These are phyloP conservation scores for Spathaspora boniae DNA, from an alignment of 805 yeast species.

Conservation along the genomic window DNA sequence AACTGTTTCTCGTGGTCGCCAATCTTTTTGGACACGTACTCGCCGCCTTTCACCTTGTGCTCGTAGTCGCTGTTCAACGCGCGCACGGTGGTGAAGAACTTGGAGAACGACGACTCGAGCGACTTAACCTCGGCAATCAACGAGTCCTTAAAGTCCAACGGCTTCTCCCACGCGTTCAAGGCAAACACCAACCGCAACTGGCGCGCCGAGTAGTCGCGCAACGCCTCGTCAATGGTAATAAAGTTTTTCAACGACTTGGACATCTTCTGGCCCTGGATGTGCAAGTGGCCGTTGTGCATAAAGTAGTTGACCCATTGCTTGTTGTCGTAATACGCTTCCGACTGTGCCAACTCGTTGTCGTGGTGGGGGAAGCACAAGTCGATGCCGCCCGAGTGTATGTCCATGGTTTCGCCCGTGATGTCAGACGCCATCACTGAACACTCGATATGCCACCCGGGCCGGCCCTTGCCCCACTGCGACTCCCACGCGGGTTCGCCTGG, in stretches of 20 bases:
- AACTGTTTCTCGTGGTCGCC: slow-evolving; percentile 54
- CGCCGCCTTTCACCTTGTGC: slow-evolving; percentile 42
- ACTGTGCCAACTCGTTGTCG: slow-evolving; percentile 96
- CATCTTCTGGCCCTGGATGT: slow-evolving; percentile 98
- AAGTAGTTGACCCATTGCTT: slow-evolving; percentile 97
- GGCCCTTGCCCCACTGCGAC: slow-evolving; percentile 95
- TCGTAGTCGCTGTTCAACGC: slow-evolving; percentile 71
- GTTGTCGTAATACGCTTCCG: slow-evolving; percentile 87
- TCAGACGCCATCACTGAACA: slow-evolving; percentile 98
- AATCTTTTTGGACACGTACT: slow-evolving; percentile 61
- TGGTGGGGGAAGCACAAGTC: slow-evolving; percentile 99
- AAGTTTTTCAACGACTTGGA: slow-evolving; percentile 92
- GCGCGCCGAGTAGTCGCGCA: slow-evolving; percentile 64
- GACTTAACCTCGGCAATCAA: slow-evolving; percentile 74
- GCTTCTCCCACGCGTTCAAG: slow-evolving; percentile 87
- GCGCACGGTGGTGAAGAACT: slow-evolving; percentile 83
- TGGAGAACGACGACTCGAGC: slow-evolving; percentile 68
- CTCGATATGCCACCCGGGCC: slow-evolving; percentile 99
- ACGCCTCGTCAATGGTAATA: slow-evolving; percentile 90
- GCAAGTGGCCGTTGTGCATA: slow-evolving; percentile 95
- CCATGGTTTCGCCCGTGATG: slow-evolving; percentile 77
- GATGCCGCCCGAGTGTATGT: slow-evolving; percentile 95
- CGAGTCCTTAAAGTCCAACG: slow-evolving; percentile 85
- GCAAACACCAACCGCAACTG: slow-evolving; percentile 92
- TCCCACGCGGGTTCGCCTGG: slow-evolving; percentile 97